Percentiles rank a stretch among this genome's conserved stretches.
Conservation (phyloP, 108 stramenopile species). For the Stephanodiscus triporus region DNA sequence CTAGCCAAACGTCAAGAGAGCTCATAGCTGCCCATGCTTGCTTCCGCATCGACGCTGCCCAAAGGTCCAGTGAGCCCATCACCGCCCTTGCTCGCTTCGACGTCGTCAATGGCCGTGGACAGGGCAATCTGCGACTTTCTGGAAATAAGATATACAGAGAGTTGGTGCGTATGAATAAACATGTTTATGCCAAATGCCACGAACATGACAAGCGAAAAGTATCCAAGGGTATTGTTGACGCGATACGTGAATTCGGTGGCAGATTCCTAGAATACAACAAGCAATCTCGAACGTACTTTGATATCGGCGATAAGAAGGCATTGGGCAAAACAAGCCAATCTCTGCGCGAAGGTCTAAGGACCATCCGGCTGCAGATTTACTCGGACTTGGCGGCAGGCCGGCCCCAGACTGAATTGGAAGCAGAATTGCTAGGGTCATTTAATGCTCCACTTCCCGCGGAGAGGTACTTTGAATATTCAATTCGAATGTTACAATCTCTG, state of each 20-base stretch:
- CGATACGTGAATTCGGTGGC: conserved; percentile 11
- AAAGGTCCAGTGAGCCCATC: no score
- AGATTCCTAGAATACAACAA: conserved; percentile 71
- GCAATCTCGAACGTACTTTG: conserved; percentile 49
- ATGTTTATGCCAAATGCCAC: not conserved
- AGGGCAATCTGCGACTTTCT: conserved; percentile 20
- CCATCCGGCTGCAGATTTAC: conserved; percentile 42
- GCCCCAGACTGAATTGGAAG: not conserved
- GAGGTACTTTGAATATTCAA: not conserved
- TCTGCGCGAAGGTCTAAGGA: conserved; percentile 59
- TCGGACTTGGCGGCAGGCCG: not conserved
- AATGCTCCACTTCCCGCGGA: not conserved
- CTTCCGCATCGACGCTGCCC: no score
- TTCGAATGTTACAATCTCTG: conserved; percentile 4
- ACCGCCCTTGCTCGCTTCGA: not conserved
- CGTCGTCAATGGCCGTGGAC: conserved; percentile 31
- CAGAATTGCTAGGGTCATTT: no score
- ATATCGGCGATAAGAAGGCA: conserved; percentile 78
- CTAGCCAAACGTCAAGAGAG: no score
- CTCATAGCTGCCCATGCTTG: no score
- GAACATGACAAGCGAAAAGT: not conserved
- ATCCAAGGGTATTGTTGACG: conserved; percentile 21
- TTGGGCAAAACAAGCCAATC: conserved; percentile 55
- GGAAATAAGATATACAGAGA: conserved; percentile 28
- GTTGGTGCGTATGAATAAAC: conserved; percentile 8